Percentiles rank a stretch among this genome's conserved stretches.
These are phyloP conservation scores for Ilex asprella DNA, from an alignment of 257 asterid species.

Conservation along the genomic window DNA sequence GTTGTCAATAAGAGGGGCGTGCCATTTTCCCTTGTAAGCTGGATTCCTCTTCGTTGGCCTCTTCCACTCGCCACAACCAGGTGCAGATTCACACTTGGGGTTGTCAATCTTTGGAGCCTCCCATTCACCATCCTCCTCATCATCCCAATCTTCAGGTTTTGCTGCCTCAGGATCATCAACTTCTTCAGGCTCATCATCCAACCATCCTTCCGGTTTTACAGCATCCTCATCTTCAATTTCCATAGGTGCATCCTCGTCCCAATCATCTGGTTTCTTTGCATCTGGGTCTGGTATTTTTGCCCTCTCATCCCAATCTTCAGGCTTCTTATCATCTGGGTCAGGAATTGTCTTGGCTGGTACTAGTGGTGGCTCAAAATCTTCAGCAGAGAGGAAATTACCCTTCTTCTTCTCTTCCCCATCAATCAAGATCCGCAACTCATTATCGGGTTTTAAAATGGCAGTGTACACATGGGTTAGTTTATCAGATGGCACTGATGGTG, in stretches of 20 bases:
- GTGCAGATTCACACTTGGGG: slow-evolving; percentile 72
- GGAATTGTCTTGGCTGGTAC: slow-evolving; percentile 89
- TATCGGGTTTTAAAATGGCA: slow-evolving; percentile 74
- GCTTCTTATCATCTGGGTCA: slow-evolving; percentile 92
- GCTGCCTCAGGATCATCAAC: slow-evolving; percentile 88
- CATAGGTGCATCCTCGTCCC: slow-evolving; percentile 96
- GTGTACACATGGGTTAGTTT: slow-evolving; percentile 92
- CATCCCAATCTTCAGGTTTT: slow-evolving; percentile 98
- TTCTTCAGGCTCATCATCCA: slow-evolving; percentile 97
- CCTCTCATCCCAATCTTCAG: slow-evolving; percentile 99
- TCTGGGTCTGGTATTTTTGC: slow-evolving; percentile 88
- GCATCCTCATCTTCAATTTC: slow-evolving; percentile 89
- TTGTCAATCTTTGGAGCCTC: slow-evolving; percentile 86
- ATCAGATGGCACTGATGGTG: slow-evolving; percentile 91
- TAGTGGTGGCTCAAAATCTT: slow-evolving; percentile 85
- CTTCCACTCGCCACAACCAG: slow-evolving; percentile 99
- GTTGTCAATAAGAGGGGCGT: slow-evolving; percentile 77
- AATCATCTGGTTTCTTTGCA: slow-evolving; percentile 85
- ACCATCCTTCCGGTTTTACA: slow-evolving; percentile 94
- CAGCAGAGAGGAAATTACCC: slow-evolving; percentile 64
- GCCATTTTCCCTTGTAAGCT: slow-evolving; percentile 92
- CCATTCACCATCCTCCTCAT: slow-evolving; percentile 98
- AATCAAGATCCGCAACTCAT: slow-evolving; percentile 60
- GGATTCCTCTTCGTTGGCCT: slow-evolving; percentile 81
- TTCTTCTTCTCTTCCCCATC: slow-evolving; percentile 97